Conservation (phyloP, 345 rosid genomes). For the Populus pruinosa region DNA sequence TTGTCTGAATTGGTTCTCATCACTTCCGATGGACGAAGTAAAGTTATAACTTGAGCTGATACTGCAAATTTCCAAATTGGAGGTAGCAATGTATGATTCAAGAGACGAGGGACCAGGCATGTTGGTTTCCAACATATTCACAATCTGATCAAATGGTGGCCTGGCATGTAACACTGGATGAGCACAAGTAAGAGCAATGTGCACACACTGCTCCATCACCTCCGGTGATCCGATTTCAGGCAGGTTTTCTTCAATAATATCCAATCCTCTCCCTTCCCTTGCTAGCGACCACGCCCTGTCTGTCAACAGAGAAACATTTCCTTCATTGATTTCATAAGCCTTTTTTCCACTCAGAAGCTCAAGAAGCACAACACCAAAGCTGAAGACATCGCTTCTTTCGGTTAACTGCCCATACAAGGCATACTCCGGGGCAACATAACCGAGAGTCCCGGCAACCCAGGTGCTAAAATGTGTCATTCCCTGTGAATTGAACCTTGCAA, state of each 20-base stretch:
- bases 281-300: constrained; percentile 43
- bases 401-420: constrained; percentile 44
- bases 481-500: constrained; percentile 38
- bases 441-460: constrained; percentile 39
- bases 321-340: constrained; percentile 25
- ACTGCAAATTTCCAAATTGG: neutral
- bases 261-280: constrained; percentile 30
- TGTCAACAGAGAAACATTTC: constrained; percentile 25
- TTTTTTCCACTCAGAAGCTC: constrained; percentile 45
- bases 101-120: constrained; percentile 12
- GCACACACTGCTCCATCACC: constrained; percentile 36
- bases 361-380: constrained; percentile 41
- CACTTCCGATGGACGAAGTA: neutral
- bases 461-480: constrained; percentile 44
- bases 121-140: constrained; percentile 30
- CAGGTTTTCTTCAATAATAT: constrained; percentile 31
- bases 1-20: neutral
- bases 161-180: constrained; percentile 36
- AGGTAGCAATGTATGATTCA: neutral
- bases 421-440: constrained; percentile 48
- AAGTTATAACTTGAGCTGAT: neutral
- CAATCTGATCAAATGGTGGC: constrained; percentile 42
- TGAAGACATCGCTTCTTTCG: constrained; percentile 37
- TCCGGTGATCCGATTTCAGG: constrained; percentile 17
- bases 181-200: constrained; percentile 30